phyloP scores from a whole-genome alignment of 2,329 filamentous ascomycete genomes.

The Venturia pyrina region DNA sequence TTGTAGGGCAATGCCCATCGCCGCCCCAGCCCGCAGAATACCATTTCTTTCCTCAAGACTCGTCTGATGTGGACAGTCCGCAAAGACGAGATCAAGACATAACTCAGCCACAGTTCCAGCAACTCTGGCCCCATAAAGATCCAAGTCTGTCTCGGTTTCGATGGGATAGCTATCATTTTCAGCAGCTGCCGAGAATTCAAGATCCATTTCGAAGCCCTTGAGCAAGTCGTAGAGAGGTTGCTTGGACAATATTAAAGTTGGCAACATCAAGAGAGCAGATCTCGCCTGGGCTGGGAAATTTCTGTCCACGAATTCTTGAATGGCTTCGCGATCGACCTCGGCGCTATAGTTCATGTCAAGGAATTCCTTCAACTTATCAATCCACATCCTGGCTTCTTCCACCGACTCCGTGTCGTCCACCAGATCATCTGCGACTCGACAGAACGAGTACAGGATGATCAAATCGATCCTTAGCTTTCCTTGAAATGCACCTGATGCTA shows the following conservation, averaged over 20 bases:
- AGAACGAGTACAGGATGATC: slow-evolving; percentile 63
- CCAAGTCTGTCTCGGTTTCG: slow-evolving; percentile 45
- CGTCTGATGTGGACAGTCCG: slow-evolving; percentile 35
- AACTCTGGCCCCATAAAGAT: slow-evolving; percentile 55
- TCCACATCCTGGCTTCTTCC: slow-evolving; percentile 47
- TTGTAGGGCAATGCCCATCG: slow-evolving; percentile 66
- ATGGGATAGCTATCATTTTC: slow-evolving; percentile 42
- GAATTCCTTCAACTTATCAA: slow-evolving; percentile 47
- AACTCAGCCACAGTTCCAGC: slow-evolving; percentile 63
- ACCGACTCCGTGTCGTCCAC: slow-evolving; percentile 52
- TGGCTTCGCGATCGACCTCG: slow-evolving; percentile 16
- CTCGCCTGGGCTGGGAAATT: slow-evolving; percentile 44
- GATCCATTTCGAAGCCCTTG: slow-evolving; percentile 59
- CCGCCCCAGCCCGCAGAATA: slow-evolving; percentile 46
- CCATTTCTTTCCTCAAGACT: slow-evolving; percentile 19
- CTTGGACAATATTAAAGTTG: slow-evolving; percentile 44
- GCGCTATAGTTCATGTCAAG: slow-evolving; percentile 43
- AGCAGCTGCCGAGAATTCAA: slow-evolving; percentile 39
- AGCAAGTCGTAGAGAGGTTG: slow-evolving; percentile 55
- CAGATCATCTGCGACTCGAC: slow-evolving; percentile 62
- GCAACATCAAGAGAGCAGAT: slow-evolving; percentile 50
- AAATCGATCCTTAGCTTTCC: slow-evolving; percentile 59
- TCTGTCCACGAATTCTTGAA: slow-evolving; percentile 28
- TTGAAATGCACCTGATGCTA: slow-evolving; percentile 60
- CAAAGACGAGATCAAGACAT: slow-evolving; percentile 56